These are phyloP conservation scores for Trichopus zeylanicus DNA, from an alignment of 116 monocot species.

Conservation along the genomic window DNA sequence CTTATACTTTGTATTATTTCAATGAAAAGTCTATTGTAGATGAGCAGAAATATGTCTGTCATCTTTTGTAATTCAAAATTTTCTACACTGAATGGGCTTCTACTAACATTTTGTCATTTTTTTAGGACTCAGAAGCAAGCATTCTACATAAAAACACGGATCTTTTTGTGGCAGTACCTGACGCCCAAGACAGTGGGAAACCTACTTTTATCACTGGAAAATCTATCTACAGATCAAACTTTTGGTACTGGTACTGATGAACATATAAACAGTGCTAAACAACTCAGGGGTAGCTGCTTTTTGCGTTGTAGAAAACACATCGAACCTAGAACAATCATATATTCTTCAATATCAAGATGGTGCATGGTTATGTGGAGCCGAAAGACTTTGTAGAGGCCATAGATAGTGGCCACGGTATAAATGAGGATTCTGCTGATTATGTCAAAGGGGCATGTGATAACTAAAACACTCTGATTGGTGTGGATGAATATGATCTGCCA, in stretches of 20 bases:
- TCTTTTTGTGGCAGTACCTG: background rate
- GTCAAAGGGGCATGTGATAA: constrained; percentile 6
- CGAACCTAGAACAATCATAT: background rate
- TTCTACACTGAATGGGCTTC: too few species aligned
- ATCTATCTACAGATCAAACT: background rate
- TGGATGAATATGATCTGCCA: constrained; percentile 6
- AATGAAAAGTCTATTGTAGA: too few species aligned
- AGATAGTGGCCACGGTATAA: background rate
- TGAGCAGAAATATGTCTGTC: too few species aligned
- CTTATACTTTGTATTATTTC: too few species aligned
- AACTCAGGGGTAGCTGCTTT: background rate
- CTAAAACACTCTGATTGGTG: background rate
- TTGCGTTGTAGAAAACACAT: background rate
- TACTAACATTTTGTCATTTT: background rate
- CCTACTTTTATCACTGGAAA: background rate
- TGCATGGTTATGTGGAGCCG: constrained; percentile 32
- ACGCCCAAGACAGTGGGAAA: constrained; percentile 2
- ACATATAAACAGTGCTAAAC: background rate
- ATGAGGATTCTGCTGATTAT: constrained; percentile 4
- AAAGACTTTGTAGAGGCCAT: constrained; percentile 24
- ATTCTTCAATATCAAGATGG: background rate
- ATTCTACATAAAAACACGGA: constrained; percentile 1
- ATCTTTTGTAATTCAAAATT: too few species aligned
- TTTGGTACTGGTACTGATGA: background rate
- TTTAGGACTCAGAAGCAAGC: background rate